phyloP scores from a whole-genome alignment of 305 asterid species.

The Solanum chacoense region DNA sequence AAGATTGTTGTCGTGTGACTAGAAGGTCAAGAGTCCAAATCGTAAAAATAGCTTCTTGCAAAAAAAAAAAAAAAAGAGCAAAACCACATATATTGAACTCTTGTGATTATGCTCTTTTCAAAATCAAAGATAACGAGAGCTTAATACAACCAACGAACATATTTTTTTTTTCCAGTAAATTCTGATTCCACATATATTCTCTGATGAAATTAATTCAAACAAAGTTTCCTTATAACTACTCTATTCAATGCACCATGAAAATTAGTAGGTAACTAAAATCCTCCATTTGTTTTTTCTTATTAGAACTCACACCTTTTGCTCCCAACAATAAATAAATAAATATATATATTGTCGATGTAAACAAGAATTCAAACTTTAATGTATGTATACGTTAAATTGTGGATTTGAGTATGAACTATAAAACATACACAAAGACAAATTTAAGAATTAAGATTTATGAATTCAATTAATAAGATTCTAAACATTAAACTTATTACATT shows the following conservation, averaged over 20 bases:
- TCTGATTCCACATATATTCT: background rate
- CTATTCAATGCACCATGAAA: background rate
- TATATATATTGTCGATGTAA: background rate
- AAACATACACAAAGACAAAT: background rate
- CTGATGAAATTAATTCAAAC: background rate
- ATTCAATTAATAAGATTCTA: background rate
- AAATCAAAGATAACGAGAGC: background rate
- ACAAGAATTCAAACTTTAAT: background rate
- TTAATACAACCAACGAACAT: background rate
- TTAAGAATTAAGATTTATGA: background rate
- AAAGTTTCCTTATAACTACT: background rate
- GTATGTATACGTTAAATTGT: background rate
- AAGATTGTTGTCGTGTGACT: fast-evolving
- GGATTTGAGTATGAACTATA: background rate
- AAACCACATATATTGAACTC: background rate
- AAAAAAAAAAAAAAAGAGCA: background rate
- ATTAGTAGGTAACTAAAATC: background rate
- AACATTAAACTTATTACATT: background rate
- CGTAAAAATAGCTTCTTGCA: background rate
- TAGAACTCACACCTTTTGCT: background rate
- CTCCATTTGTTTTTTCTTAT: background rate
- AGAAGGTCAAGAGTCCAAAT: no score
- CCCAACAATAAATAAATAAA: background rate
- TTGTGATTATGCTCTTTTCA: background rate
- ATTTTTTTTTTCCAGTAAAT: background rate